phyloP scores from a whole-genome alignment of 768 basidiomycete genomes.

The Hebeloma cylindrosporum region DNA sequence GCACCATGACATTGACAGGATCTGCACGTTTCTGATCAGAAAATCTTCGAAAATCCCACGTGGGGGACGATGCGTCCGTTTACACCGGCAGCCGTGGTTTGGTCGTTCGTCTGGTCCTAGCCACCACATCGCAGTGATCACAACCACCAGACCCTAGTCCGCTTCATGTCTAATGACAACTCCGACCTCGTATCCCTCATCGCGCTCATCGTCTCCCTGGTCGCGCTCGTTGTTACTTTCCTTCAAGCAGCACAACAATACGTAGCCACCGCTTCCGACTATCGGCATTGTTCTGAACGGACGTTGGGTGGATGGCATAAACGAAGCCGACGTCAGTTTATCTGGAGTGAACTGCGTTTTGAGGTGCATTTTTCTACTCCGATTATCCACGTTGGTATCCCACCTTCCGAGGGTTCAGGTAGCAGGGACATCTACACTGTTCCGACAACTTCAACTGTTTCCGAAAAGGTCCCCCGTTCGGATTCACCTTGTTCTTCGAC shows the following conservation, averaged over 20 bases:
- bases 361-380: constrained; percentile 4
- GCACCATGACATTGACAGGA: no score
- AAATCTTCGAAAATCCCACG: no score
- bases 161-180: no score
- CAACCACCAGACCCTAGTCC: no score
- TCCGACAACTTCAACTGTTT: not conserved
- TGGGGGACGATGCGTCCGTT: no score
- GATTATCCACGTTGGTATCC: not conserved
- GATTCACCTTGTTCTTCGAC: not conserved
- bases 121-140: no score
- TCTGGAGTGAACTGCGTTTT: constrained; percentile 8
- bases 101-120: no score
- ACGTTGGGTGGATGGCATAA: constrained; percentile 6
- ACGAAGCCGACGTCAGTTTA: constrained; percentile 2
- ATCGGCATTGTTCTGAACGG: constrained; percentile 6
- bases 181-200: constrained; percentile 2
- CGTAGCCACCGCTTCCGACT: constrained; percentile 3
- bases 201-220: constrained; percentile 6
- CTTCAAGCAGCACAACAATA: constrained; percentile 10
- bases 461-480: not conserved
- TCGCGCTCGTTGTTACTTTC: constrained; percentile 7
- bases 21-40: no score
- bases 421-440: not conserved
- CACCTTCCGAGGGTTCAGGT: not conserved
- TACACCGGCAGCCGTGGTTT: no score